Evolutionary conservation across 768 basidiomycete species (phyloP), one percentile per base, ranked within the genome.

Genomic region (Dioszegia crocea): DNA sequence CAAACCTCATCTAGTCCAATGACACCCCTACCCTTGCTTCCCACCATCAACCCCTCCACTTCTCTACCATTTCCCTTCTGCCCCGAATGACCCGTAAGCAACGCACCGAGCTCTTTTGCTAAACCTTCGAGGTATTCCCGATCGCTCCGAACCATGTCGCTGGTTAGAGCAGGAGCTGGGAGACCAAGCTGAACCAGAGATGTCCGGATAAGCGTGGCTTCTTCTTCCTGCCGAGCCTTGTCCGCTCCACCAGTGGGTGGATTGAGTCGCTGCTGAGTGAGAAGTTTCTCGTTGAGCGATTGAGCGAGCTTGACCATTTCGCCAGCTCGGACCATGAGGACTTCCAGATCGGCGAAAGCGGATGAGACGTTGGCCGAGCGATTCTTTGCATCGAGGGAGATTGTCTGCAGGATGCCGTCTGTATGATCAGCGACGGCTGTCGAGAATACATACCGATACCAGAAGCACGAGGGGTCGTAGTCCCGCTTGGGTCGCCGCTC

Each of bases 1-100:
- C 92, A 97, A 0, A 88, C 88, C 77, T 94, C 92, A 71, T 97
- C 92, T 26, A 96, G 77, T 0, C 87, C 89, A 38, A 96, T 82
- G 31, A 94, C 83, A 1, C 89, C 91, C 27, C 89, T 83, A 2
- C 82, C 70, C 6, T 67, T 55, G n/a, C 31, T 41, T 2, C 68
- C 80, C 56, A 82, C 81, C 88, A 93, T 89, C 68, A 93, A 81
- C 0, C 89, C 87, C 0, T 78, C 78, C 3, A 68, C 60, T 27
- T 45, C 56, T 23, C 29, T 23, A 8, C 33, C 56, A 23, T 36
- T 38, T n/a, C 54, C 43, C 19, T 49, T 19, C n/a, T 41, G 51
- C 53, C 46, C 21, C 12, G 27, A 30, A 21, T 41, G 27, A 2
- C 83, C 83, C 57, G 83, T 85, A 5, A 99, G 80, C 3, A 97